phyloP scores from a whole-genome alignment of 306 rosid genomes.

The Prunus mira region DNA sequence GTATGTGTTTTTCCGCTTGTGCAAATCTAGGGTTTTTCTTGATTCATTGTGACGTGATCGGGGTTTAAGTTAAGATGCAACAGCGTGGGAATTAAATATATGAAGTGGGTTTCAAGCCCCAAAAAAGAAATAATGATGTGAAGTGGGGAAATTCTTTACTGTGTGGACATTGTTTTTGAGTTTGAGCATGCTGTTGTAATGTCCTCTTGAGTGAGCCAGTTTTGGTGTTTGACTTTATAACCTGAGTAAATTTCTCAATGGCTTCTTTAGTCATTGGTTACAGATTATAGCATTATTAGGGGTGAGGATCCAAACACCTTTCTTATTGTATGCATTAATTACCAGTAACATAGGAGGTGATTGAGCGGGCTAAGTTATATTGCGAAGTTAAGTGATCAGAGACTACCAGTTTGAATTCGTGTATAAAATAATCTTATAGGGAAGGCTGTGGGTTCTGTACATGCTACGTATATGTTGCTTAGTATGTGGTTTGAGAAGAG shows the following conservation, averaged over 20 bases:
- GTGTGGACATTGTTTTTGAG: neutral
- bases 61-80: neutral
- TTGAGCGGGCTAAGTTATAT: neutral
- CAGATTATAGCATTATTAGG: neutral
- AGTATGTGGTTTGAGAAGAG: neutral
- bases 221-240: neutral
- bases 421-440: neutral
- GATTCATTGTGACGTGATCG: neutral
- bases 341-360: neutral
- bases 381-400: neutral
- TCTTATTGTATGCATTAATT: neutral
- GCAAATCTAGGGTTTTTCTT: conserved; percentile 1
- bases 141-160: neutral
- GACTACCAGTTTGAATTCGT: neutral
- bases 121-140: neutral
- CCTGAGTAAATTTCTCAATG: neutral
- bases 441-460: neutral
- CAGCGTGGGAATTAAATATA: neutral
- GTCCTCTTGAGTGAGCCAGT: neutral
- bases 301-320: neutral
- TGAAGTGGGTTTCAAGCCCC: neutral
- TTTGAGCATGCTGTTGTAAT: neutral
- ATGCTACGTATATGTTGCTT: neutral
- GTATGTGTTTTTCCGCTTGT: neutral
- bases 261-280: neutral